phyloP scores from a whole-genome alignment of 192 early-diverging fungal genomes.

The Rhizophagus clarus region DNA sequence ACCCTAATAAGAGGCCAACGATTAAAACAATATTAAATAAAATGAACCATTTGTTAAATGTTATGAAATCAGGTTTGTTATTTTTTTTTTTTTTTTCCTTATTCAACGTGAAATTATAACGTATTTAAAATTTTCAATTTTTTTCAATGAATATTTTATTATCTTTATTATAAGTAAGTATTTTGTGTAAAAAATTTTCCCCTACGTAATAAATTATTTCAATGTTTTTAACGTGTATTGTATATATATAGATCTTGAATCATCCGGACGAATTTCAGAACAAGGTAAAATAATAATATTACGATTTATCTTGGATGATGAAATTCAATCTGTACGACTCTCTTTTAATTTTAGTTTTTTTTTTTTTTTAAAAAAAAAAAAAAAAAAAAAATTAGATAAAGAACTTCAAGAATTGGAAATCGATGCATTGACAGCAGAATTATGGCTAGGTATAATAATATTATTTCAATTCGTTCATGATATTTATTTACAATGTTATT shows the following conservation, averaged over 20 bases:
- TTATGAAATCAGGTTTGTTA: neutral
- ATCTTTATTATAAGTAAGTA: no score
- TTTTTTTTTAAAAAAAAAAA: no score
- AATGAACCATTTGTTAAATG: neutral
- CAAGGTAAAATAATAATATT: neutral
- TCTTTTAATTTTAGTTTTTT: no score
- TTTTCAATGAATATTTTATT: no score
- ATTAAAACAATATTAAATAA: neutral
- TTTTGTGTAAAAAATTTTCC: no score
- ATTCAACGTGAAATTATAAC: neutral
- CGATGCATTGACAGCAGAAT: neutral
- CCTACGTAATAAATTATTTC: neutral
- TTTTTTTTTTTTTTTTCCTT: neutral
- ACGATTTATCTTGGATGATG: neutral
- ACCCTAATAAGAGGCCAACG: neutral
- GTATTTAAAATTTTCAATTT: no score
- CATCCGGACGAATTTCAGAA: neutral
- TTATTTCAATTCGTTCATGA: no score
- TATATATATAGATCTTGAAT: neutral
- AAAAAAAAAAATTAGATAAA: no score
- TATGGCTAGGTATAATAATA: neutral
- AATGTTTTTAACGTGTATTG: neutral
- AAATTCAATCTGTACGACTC: neutral
- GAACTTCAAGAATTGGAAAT: neutral
- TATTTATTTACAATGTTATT: no score